Evolutionary conservation across 2,329 filamentous ascomycete species (phyloP).

Genomic region (Paraphoma chrysanthemicola): DNA sequence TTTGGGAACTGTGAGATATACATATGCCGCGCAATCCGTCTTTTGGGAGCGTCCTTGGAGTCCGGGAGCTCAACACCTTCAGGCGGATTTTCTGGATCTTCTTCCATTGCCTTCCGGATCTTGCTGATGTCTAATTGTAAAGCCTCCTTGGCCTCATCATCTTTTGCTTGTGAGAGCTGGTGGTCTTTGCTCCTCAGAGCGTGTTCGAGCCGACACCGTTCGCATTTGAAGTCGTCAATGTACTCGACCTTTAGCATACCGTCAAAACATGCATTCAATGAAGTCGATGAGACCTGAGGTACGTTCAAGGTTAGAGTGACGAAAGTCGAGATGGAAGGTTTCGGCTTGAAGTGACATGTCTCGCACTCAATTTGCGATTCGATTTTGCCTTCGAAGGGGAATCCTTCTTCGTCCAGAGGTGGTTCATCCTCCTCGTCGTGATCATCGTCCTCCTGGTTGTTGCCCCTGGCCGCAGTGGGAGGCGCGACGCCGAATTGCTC

Average conservation of each 20-base stretch:
- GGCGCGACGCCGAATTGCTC: conserved; percentile 29
- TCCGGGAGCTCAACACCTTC: conserved; percentile 78
- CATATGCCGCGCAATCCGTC: conserved; percentile 85
- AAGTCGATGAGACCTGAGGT: conserved; percentile 78
- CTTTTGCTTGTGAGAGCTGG: conserved; percentile 59
- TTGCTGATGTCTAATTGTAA: conserved; percentile 67
- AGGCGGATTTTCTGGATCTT: conserved; percentile 79
- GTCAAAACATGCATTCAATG: conserved; percentile 88
- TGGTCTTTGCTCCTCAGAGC: conserved; percentile 70
- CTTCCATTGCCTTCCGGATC: conserved; percentile 74
- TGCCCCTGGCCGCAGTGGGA: conserved; percentile 26
- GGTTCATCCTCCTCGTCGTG: conserved; percentile 20
- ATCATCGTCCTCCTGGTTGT: conserved; percentile 44
- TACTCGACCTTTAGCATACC: conserved; percentile 93
- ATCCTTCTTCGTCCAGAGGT: conserved; percentile 67
- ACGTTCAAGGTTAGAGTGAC: conserved; percentile 93
- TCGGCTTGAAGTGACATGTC: conserved; percentile 88
- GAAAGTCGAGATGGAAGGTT: conserved; percentile 81
- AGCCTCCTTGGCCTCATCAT: conserved; percentile 50
- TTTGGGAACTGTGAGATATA: conserved; percentile 88
- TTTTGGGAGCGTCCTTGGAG: conserved; percentile 74
- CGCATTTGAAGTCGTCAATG: conserved; percentile 97
- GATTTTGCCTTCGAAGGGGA: conserved; percentile 89
- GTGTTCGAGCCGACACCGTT: conserved; percentile 86
- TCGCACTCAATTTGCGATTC: conserved; percentile 96